Conservation (phyloP, 1,284 basidiomycete genomes). For the Boletus albobrunnescens region DNA sequence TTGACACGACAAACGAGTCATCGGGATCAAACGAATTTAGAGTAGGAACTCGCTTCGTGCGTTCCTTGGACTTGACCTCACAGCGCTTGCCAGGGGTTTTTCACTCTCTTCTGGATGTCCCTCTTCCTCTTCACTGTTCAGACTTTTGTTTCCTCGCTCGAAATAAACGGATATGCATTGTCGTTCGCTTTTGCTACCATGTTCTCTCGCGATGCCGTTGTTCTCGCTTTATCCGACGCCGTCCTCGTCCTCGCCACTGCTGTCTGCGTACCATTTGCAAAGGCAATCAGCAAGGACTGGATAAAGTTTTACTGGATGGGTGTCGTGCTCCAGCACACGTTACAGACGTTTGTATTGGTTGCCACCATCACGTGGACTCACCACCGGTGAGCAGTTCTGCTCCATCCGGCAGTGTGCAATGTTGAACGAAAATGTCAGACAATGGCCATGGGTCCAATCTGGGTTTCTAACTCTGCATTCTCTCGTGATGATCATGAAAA, state of each 20-base stretch:
- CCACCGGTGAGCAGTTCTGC: conserved; percentile 48
- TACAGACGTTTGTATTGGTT: conserved; percentile 69
- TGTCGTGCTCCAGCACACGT: conserved; percentile 70
- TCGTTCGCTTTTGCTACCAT: conserved; percentile 81
- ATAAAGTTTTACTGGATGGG: conserved; percentile 77
- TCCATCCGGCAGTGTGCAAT: too few relatives aligned
- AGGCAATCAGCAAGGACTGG: conserved; percentile 72
- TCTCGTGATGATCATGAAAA: conserved; percentile 91
- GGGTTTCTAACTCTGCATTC: conserved; percentile 93
- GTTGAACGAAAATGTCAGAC: too few relatives aligned
- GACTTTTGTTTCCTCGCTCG: conserved; percentile 75
- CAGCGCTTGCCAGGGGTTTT: conserved; percentile 66
- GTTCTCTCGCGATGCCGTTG: conserved; percentile 83
- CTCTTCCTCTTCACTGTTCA: conserved; percentile 77
- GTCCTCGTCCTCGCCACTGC: conserved; percentile 76
- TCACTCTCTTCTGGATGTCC: conserved; percentile 87
- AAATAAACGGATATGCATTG: conserved; percentile 74
- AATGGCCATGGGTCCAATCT: conserved; percentile 98
- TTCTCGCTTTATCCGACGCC: conserved; percentile 81
- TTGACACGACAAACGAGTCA: conserved; percentile 76
- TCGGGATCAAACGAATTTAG: conserved; percentile 83
- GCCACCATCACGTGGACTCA: conserved; percentile 82
- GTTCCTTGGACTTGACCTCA: conserved; percentile 1
- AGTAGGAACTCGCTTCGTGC: conserved; percentile 41
- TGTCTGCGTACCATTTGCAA: conserved; percentile 81